Evolutionary conservation across 73 alveolate species (phyloP).

Genomic region (Paramecium octaurelia): DNA sequence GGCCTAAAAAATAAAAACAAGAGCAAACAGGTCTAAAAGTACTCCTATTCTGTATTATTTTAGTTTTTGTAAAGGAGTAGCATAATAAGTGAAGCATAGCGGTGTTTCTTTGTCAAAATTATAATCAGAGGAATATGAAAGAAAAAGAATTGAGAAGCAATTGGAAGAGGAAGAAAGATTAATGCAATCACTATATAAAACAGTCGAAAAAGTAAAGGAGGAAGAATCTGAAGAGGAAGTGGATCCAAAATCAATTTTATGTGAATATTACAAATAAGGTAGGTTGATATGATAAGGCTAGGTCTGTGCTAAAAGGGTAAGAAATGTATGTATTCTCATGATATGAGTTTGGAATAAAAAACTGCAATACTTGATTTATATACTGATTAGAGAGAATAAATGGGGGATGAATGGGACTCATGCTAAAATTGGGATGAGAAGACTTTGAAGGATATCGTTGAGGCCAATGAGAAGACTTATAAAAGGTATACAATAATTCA

Average conservation of each 20-base stretch:
- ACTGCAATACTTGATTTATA: too few relatives aligned
- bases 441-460: slow-evolving; percentile 14
- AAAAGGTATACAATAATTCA: not conserved
- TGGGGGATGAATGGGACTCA: too few relatives aligned
- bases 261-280: slow-evolving; percentile 86
- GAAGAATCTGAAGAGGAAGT: slow-evolving; percentile 77
- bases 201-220: slow-evolving; percentile 72
- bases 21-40: too few relatives aligned
- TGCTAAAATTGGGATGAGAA: slow-evolving; percentile 38
- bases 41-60: too few relatives aligned
- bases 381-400: too few relatives aligned
- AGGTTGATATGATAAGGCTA: not conserved
- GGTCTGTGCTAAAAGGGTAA: slow-evolving; percentile 91
- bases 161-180: slow-evolving; percentile 83
- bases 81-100: too few relatives aligned
- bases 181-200: slow-evolving; percentile 79
- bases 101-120: not conserved
- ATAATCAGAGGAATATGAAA: too few relatives aligned
- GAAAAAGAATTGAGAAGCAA: slow-evolving; percentile 55
- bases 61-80: too few relatives aligned
- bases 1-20: too few relatives aligned
- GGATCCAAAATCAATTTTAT: slow-evolving; percentile 83
- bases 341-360: not conserved
- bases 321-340: slow-evolving; percentile 92
- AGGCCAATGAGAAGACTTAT: not conserved